These are phyloP conservation scores for Pseudohyphozyma bogoriensis DNA, from an alignment of 768 basidiomycete species.

Conservation along the genomic window DNA sequence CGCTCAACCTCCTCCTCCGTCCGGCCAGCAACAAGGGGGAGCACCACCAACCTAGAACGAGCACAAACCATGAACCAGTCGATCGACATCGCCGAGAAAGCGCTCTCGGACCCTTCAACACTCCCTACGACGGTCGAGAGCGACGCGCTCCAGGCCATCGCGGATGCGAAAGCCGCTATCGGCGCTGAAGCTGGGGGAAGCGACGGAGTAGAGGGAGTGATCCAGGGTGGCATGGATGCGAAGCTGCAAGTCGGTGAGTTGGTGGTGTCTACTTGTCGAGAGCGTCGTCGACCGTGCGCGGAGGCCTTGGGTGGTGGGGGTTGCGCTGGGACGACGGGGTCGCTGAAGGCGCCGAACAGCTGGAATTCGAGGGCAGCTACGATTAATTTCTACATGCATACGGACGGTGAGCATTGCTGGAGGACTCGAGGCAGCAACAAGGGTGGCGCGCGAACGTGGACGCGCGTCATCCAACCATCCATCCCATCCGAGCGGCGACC, in stretches of 20 bases:
- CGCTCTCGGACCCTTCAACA: not conserved
- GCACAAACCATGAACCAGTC: not conserved
- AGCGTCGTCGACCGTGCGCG: not conserved
- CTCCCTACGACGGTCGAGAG: not conserved
- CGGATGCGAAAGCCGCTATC: not conserved
- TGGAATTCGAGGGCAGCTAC: too few species aligned
- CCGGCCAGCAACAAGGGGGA: too few species aligned
- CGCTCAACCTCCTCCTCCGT: too few species aligned
- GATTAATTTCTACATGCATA: not conserved
- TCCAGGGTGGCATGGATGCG: not conserved
- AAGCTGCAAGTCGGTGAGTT: slow-evolving; percentile 26
- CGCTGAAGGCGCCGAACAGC: not conserved
- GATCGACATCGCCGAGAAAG: not conserved
- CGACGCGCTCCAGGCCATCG: not conserved
- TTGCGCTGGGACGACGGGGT: not conserved
- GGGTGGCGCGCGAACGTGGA: too few species aligned
- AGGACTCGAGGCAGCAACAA: too few species aligned
- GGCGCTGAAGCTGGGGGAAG: not conserved
- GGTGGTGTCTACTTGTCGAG: too few species aligned
- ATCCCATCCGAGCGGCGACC: not conserved
- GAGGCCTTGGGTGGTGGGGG: not conserved
- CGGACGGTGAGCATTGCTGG: too few species aligned
- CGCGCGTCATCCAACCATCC: too few species aligned
- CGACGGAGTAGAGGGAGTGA: not conserved
- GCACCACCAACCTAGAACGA: too few species aligned